These are phyloP conservation scores for Pelomyxa schiedti DNA, from an alignment of 78 protist species.

Conservation along the genomic window DNA sequence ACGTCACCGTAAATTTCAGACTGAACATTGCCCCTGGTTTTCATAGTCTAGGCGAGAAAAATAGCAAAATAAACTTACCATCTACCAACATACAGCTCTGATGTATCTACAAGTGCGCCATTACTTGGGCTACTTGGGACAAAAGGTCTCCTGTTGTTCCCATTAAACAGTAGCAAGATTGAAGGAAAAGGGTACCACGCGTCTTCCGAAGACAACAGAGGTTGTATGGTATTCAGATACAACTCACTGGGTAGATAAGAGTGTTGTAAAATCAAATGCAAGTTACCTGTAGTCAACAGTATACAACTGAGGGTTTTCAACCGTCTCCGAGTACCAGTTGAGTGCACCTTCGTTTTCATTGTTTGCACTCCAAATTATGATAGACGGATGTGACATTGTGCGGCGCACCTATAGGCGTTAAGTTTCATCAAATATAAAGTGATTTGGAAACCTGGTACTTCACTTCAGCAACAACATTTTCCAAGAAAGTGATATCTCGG, in stretches of 20 bases:
- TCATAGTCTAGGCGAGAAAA: too few relatives aligned
- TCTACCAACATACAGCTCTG: neutral
- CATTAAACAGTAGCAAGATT: too few relatives aligned
- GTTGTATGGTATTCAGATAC: neutral
- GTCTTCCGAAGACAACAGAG: neutral
- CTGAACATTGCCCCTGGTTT: neutral
- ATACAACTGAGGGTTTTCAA: slow-evolving; percentile 3
- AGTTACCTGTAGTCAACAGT: neutral
- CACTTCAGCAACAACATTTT: slow-evolving; percentile 25
- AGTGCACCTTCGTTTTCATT: slow-evolving; percentile 76
- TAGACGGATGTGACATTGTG: slow-evolving; percentile 43
- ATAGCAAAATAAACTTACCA: slow-evolving; percentile 14
- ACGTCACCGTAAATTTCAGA: slow-evolving; percentile 26
- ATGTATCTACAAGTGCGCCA: neutral
- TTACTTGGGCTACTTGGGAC: slow-evolving; percentile 11
- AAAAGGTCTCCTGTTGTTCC: slow-evolving; percentile 44
- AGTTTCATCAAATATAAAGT: too few relatives aligned
- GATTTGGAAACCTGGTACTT: too few relatives aligned
- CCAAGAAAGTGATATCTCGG: slow-evolving; percentile 48
- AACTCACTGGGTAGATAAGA: too few relatives aligned
- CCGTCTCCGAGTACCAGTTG: slow-evolving; percentile 14
- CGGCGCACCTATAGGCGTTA: too few relatives aligned
- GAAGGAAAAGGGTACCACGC: too few relatives aligned
- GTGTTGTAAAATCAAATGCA: too few relatives aligned
- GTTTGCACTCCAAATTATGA: slow-evolving; percentile 70